Evolutionary conservation across 2,329 filamentous ascomycete species (phyloP), one percentile per base, ranked within the genome.

Genomic region (Niveomyces coronatus): DNA sequence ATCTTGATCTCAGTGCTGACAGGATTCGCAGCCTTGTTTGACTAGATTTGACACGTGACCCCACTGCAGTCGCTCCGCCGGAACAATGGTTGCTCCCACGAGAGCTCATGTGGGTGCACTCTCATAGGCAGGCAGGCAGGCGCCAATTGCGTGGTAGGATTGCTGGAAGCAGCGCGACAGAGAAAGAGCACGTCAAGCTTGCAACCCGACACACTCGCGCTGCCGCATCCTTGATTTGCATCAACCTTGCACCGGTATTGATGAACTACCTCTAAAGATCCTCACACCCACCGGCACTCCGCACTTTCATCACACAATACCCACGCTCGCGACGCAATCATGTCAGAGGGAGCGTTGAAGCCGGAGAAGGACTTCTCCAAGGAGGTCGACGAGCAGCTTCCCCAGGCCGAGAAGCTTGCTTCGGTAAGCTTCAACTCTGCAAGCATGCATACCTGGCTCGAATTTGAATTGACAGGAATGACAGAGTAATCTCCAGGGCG

Each of bases 361-460:
- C 85, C 89, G 56, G 91, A 98, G 72, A 95, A 94, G 82, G 91
- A 98, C 79, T 95, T 85, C 76, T 82, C 85, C 57, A 94, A 94
- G 68, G 88, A 96, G 65, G 86, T 85, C 55, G 88, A 96, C 71
- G 78, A 82, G 66, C 77, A 85, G 64, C 79, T 98, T 51, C 84
- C 86, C 35, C 87, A 95, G 65, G 86, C 87, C 43, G 79, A 96
- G 71, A 73, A 83, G 67, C 76, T 94, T 51, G 87, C 88, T 50
- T 81, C 88, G 74, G 88, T 91, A 64, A 47, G 58, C 83, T 63
- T 46, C 52, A 35, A 31, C 8, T 16, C 22, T 11, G 23, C 24
- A 23, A 14, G 37, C 22, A 15, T 14, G 31, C 33, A 30, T 17
- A n/a, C n/a, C 47, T 53, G 16, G 53, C 35, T 13, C 15, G 3